Evolutionary conservation across 192 early-diverging fungal species (phyloP).

Genomic region (Entophlyctis helioformis): DNA sequence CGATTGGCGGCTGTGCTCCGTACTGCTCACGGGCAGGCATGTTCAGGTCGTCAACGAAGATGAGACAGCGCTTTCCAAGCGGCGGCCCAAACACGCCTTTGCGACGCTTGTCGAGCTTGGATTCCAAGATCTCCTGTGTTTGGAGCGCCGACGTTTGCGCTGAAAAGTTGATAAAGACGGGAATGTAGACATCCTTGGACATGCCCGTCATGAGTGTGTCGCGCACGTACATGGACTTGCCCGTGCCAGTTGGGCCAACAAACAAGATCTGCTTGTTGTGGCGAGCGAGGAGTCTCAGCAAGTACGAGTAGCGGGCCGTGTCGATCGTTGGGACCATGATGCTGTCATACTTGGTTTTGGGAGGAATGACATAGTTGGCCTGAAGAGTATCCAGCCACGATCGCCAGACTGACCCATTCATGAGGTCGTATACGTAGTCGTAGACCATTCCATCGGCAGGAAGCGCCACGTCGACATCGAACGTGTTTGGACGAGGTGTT

Average conservation of each 20-base stretch:
- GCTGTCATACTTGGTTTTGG: slow-evolving; percentile 45
- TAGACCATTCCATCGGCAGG: slow-evolving; percentile 38
- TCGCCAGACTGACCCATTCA: slow-evolving; percentile 26
- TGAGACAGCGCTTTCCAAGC: slow-evolving; percentile 36
- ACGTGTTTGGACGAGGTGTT: no score
- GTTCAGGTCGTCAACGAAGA: slow-evolving; percentile 53
- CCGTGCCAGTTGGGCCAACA: slow-evolving; percentile 47
- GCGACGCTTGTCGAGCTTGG: slow-evolving; percentile 43
- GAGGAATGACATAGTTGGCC: slow-evolving; percentile 25
- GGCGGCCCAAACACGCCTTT: slow-evolving; percentile 50
- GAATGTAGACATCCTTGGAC: slow-evolving; percentile 32
- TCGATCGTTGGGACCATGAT: slow-evolving; percentile 50
- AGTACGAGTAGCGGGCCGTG: slow-evolving; percentile 40
- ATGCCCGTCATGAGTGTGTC: slow-evolving; percentile 37
- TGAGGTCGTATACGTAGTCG: slow-evolving; percentile 38
- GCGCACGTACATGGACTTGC: slow-evolving; percentile 50
- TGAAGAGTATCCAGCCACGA: slow-evolving; percentile 37
- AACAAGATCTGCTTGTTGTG: slow-evolving; percentile 41
- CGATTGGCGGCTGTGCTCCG: slow-evolving; percentile 52
- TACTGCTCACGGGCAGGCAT: slow-evolving; percentile 48
- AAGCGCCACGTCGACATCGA: no score
- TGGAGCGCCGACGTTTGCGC: slow-evolving; percentile 49
- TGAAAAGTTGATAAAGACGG: slow-evolving; percentile 45
- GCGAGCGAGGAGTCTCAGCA: slow-evolving; percentile 31
- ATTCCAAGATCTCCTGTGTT: slow-evolving; percentile 50